A percentile compares a stretch with the other conserved stretches of the same genome.
These are phyloP conservation scores for Fusarium tupiense DNA, from an alignment of 2,329 filamentous ascomycete genomes.

Conservation along the genomic window DNA sequence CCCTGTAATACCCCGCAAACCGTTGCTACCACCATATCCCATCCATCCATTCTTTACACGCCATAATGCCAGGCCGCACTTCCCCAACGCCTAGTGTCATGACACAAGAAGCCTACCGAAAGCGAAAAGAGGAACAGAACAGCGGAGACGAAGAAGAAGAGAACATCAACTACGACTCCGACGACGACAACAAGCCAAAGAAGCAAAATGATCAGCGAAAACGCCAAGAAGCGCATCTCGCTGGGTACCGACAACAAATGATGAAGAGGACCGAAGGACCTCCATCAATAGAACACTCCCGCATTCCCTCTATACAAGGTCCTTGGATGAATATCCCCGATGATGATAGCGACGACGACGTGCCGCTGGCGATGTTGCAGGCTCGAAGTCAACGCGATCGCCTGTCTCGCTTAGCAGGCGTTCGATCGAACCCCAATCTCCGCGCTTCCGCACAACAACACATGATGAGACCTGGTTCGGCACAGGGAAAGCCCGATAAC, in stretches of 20 bases:
- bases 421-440: conserved; percentile 29
- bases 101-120: conserved; percentile 31
- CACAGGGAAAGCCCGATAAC: not conserved
- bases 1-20: not conserved
- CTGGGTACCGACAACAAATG: conserved; percentile 31
- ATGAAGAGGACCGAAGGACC: conserved; percentile 29
- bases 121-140: conserved; percentile 1
- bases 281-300: not conserved
- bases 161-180: conserved; percentile 29
- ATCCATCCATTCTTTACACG: no score
- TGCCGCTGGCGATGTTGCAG: conserved; percentile 29
- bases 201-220: conserved; percentile 19
- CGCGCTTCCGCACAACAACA: conserved; percentile 20
- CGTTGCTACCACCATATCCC: not conserved
- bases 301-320: conserved; percentile 2
- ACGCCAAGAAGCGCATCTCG: conserved; percentile 28
- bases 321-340: conserved; percentile 6
- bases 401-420: conserved; percentile 3
- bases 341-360: conserved; percentile 19
- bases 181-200: not conserved
- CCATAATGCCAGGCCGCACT: conserved; percentile 21
- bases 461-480: conserved; percentile 27
- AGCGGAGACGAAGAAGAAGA: conserved; percentile 16
- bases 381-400: not conserved
- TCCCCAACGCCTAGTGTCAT: conserved; percentile 27